These are phyloP conservation scores for Allium cepa DNA, from an alignment of 106 monocot species.

Conservation along the genomic window DNA sequence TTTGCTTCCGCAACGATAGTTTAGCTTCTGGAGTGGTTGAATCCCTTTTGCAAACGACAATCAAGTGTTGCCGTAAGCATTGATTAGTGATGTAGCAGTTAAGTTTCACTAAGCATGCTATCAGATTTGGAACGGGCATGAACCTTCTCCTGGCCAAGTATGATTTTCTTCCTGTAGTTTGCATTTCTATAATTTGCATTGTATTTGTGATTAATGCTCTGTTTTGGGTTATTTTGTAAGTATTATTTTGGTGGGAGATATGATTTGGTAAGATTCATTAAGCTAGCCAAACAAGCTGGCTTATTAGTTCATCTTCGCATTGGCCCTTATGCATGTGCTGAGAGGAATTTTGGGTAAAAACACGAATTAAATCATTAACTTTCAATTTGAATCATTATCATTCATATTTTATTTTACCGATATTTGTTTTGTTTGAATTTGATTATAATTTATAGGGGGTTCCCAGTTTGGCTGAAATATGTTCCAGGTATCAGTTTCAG, in stretches of 20 bases:
- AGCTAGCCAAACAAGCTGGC: constrained; percentile 79
- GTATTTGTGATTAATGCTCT: not conserved
- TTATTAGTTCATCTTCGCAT: constrained; percentile 87
- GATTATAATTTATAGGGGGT: constrained; percentile 36
- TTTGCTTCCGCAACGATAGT: too few species aligned
- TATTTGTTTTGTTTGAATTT: constrained; percentile 3
- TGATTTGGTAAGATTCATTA: constrained; percentile 78
- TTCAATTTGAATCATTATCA: constrained; percentile 4
- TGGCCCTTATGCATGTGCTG: constrained; percentile 91
- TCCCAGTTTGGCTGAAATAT: constrained; percentile 94
- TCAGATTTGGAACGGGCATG: constrained; percentile 93
- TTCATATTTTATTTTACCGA: not conserved
- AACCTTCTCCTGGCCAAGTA: constrained; percentile 72
- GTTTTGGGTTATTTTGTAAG: constrained; percentile 18
- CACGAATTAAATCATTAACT: not conserved
- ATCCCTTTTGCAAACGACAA: too few species aligned
- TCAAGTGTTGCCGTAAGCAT: too few species aligned
- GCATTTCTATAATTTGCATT: not conserved
- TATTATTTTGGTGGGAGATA: constrained; percentile 80
- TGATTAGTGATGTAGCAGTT: too few species aligned
- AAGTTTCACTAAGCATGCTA: too few species aligned
- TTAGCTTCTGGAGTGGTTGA: too few species aligned
- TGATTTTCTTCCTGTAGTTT: not conserved
- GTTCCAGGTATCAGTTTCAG: constrained; percentile 82
- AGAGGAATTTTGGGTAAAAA: constrained; percentile 91